Conservation (phyloP, 2,329 filamentous ascomycete species). For the Pseudonectria foliicola region DNA sequence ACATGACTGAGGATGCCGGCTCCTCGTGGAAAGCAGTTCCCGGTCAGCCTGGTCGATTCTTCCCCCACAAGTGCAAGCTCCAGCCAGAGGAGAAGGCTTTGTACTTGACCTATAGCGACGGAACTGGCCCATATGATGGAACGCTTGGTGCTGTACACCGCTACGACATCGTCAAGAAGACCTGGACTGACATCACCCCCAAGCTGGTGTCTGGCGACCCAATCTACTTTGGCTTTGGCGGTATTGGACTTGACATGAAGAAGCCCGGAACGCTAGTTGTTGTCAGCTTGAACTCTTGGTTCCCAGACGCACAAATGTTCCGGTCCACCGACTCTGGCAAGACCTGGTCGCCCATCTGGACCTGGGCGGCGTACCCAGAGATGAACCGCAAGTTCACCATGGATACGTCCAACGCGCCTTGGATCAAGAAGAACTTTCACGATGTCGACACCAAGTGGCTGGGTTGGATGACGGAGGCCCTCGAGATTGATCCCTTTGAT, state of each 20-base stretch:
- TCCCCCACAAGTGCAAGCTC: conserved; percentile 48
- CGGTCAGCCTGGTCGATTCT: conserved; percentile 42
- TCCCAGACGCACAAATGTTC: conserved; percentile 50
- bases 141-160: conserved; percentile 45
- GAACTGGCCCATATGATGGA: conserved; percentile 51
- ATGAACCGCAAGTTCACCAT: conserved; percentile 40
- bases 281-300: conserved; percentile 52
- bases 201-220: conserved; percentile 32
- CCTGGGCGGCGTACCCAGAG: conserved; percentile 39
- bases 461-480: conserved; percentile 55
- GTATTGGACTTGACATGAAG: conserved; percentile 45
- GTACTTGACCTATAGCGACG: conserved; percentile 49
- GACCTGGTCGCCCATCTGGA: conserved; percentile 48
- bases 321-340: conserved; percentile 47
- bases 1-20: conserved; percentile 46
- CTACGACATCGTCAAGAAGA: conserved; percentile 41
- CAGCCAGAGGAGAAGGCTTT: conserved; percentile 44
- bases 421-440: conserved; percentile 44
- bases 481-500: conserved; percentile 52
- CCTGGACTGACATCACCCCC: conserved; percentile 52
- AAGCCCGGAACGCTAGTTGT: conserved; percentile 51
- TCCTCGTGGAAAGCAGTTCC: conserved; percentile 44
- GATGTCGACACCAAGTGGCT: conserved; percentile 41
- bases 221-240: conserved; percentile 48
- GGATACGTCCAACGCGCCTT: conserved; percentile 42